phyloP scores from a whole-genome alignment of 768 basidiomycete genomes.

The Lentinula aciculospora region DNA sequence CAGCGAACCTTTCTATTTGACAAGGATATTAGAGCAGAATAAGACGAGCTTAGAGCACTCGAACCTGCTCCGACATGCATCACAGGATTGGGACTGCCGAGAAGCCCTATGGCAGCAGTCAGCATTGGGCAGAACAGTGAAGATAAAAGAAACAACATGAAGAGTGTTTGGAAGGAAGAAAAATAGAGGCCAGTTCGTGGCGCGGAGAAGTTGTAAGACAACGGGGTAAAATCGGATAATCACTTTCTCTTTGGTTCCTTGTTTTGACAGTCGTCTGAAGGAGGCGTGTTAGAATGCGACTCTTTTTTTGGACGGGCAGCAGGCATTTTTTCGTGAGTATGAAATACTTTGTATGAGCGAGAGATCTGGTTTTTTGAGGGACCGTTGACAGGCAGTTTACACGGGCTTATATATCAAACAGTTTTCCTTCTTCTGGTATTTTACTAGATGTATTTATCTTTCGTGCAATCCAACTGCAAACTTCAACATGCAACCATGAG shows the following conservation, averaged over 20 bases:
- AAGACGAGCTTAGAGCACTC: not conserved
- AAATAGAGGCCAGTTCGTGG: conserved; percentile 23
- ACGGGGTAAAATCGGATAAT: conserved; percentile 57
- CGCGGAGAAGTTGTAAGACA: conserved; percentile 21
- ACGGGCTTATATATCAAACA: not conserved
- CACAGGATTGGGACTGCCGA: conserved; percentile 70
- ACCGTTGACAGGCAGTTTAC: not conserved
- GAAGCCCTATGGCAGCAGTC: conserved; percentile 21
- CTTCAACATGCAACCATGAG: not conserved
- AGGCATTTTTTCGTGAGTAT: conserved; percentile 44
- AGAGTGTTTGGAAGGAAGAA: conserved; percentile 22
- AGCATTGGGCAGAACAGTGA: conserved; percentile 18
- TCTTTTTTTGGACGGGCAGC: conserved; percentile 65
- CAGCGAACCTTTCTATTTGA: conserved; percentile 67
- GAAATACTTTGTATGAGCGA: not conserved
- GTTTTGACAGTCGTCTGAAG: conserved; percentile 56
- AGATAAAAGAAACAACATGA: conserved; percentile 32
- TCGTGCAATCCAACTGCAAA: not conserved
- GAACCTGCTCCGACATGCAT: conserved; percentile 54
- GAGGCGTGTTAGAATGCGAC: conserved; percentile 51
- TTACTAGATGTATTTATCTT: not conserved
- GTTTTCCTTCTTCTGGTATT: not conserved
- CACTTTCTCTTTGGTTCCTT: conserved; percentile 73
- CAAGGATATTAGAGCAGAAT: not conserved
- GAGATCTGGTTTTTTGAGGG: not conserved